Evolutionary conservation across 225 moss, liverwort and hornwort species (phyloP), one percentile per base, ranked within the genome.

Genomic region (Pseudisothecium myosuroides): DNA sequence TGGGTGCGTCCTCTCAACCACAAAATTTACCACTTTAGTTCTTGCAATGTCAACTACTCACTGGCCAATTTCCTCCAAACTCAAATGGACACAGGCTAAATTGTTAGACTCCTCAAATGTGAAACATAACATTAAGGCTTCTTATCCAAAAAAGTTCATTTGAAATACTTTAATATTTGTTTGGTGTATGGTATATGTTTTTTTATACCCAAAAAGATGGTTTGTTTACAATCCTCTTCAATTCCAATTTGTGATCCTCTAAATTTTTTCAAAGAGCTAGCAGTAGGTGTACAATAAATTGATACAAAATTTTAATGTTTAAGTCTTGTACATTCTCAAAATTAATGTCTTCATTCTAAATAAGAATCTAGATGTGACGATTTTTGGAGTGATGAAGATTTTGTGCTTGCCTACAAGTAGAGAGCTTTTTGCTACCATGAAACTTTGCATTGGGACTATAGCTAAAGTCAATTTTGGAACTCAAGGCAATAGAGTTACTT

Each of bases 151-250:
- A 75, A 12, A 0, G 0, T 32, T 50, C 12, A 20, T 21, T 76
- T 34, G 3, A 34, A 50, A 50, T 50, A 5, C 2, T 34, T 12
- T 21, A 8, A 50, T 12, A 50, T 50, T 34, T 34, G 8, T 76
- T 52, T 22, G 22, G 3, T 76, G 3, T 34, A 21, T 20, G 4
- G 24, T 2, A 50, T 0, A 21, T 0, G 0, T 7, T 4, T 13
- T 34, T 75, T 50, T 50, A 32, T 0, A 50, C 19, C n/a, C n/a
- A n/a, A n/a, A 8, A 34, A 7, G 0, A 0, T 12, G 1, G 14
- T 21, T 34, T 76, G 13, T 52, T 54, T 55, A 14, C 24, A 23
- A 77, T 54, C 15, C 3, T 37, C 9, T 36, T 77, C 4, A 37
- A 37, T 15, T 77, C 9, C 5, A 22, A 14, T n/a, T n/a, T n/a